Conservation (phyloP, 2,329 filamentous ascomycete genomes). For the Alternaria burnsii region DNA sequence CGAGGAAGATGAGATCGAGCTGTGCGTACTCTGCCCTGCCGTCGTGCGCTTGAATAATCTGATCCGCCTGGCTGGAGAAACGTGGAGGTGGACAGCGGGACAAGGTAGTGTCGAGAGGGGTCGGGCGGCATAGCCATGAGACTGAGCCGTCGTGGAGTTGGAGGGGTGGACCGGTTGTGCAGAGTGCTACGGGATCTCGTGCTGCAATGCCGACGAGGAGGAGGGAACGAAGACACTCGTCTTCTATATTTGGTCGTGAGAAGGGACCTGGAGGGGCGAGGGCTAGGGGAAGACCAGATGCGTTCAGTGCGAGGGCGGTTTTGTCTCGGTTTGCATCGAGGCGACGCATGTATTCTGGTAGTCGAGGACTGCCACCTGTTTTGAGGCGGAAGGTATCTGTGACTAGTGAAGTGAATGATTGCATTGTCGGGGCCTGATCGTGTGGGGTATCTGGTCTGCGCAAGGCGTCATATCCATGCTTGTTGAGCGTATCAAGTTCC, state of each 20-base stretch:
- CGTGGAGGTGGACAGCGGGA: constrained; percentile 16
- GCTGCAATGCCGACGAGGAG: constrained; percentile 53
- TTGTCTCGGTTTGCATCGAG: constrained; percentile 57
- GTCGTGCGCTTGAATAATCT: constrained; percentile 42
- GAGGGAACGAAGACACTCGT: constrained; percentile 54
- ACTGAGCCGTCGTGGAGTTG: constrained; percentile 44
- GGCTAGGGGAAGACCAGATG: constrained; percentile 51
- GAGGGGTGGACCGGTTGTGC: constrained; percentile 46
- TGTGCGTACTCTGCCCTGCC: constrained; percentile 51
- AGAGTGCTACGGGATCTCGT: constrained; percentile 53
- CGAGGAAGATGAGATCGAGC: constrained; percentile 52
- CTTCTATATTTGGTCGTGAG: constrained; percentile 46
- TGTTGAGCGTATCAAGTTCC: constrained; percentile 8
- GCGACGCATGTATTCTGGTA: constrained; percentile 51
- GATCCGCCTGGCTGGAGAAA: constrained; percentile 20
- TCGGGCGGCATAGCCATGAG: constrained; percentile 46
- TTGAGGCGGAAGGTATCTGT: constrained; percentile 53
- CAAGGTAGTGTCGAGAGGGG: constrained; percentile 31
- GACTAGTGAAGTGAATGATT: constrained; percentile 32
- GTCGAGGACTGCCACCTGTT: constrained; percentile 53
- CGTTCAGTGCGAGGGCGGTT: constrained; percentile 53
- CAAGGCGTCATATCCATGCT: constrained; percentile 10
- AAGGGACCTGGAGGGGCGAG: constrained; percentile 41
- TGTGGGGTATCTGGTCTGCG: constrained; percentile 31
- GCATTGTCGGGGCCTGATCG: background rate